These are phyloP conservation scores for Nymphaea colorata DNA, from an alignment of 164 flowering plant genomes.

Conservation along the genomic window DNA sequence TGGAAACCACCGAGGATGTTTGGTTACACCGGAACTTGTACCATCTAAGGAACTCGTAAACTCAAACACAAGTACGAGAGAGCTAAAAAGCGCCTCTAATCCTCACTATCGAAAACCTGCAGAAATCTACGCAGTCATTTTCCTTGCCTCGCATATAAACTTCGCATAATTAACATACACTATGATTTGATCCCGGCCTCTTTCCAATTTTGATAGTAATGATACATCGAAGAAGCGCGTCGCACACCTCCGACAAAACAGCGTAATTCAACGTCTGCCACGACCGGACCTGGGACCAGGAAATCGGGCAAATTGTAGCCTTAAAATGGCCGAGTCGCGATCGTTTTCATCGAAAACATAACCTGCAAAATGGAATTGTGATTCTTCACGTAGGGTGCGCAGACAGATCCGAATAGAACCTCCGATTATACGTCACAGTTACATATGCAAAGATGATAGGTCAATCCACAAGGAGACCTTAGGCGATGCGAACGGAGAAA, in stretches of 20 bases:
- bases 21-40: not conserved
- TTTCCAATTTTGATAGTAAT: not conserved
- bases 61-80: too few relatives aligned
- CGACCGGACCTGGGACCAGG: slow-evolving; percentile 96
- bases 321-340: slow-evolving; percentile 56
- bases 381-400: not conserved
- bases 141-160: not conserved
- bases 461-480: too few relatives aligned
- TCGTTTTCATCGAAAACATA: slow-evolving; percentile 86
- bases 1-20: not conserved
- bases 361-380: slow-evolving; percentile 43
- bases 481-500: too few relatives aligned
- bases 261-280: slow-evolving; percentile 53
- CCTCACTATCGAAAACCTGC: not conserved
- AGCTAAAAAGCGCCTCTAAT: not conserved
- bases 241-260: not conserved
- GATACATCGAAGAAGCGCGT: not conserved
- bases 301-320: slow-evolving; percentile 91
- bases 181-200: not conserved
- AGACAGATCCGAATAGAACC: not conserved
- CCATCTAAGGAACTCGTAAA: not conserved
- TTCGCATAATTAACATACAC: not conserved
- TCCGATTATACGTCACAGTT: not conserved
- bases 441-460: not conserved
- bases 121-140: not conserved